Evolutionary conservation across 331 rosid species (phyloP).

Genomic region (Malus hybrid): DNA sequence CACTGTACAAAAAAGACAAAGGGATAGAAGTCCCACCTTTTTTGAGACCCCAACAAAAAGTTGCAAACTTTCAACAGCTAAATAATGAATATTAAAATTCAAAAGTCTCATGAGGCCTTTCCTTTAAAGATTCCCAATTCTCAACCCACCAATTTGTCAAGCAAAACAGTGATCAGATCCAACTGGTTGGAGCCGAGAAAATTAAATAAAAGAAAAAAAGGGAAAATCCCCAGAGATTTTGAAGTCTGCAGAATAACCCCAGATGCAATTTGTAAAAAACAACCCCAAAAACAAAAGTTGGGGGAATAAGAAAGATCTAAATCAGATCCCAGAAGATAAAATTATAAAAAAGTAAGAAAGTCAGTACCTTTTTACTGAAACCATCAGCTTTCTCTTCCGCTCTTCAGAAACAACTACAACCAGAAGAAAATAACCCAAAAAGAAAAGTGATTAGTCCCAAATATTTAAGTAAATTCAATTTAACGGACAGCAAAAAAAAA

Average conservation of each 20-base stretch:
- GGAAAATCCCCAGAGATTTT: constrained; percentile 7
- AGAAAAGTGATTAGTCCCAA: not conserved
- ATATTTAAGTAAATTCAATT: not conserved
- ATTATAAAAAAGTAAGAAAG: not conserved
- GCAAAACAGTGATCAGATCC: constrained; percentile 50
- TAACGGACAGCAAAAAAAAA: not conserved
- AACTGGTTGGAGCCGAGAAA: constrained; percentile 17
- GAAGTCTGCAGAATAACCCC: constrained; percentile 21
- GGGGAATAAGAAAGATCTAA: constrained; percentile 38
- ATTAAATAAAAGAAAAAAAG: constrained; percentile 3
- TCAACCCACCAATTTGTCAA: constrained; percentile 41
- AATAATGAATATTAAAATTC: constrained; percentile 19
- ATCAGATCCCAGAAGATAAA: constrained; percentile 53
- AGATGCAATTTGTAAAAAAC: constrained; percentile 26
- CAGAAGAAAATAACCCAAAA: not conserved
- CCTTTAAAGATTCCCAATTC: constrained; percentile 18
- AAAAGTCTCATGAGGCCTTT: constrained; percentile 9
- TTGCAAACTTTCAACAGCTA: constrained; percentile 25
- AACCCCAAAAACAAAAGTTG: not conserved
- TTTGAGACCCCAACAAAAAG: constrained; percentile 9
- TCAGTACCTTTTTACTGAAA: constrained; percentile 13
- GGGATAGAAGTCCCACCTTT: constrained; percentile 18
- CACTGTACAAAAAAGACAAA: constrained; percentile 35
- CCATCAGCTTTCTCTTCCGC: constrained; percentile 7
- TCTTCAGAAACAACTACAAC: constrained; percentile 24